Base-by-base conservation (phyloP, 2,329 filamentous ascomycete species). In the Penicillium sp. region DNA sequence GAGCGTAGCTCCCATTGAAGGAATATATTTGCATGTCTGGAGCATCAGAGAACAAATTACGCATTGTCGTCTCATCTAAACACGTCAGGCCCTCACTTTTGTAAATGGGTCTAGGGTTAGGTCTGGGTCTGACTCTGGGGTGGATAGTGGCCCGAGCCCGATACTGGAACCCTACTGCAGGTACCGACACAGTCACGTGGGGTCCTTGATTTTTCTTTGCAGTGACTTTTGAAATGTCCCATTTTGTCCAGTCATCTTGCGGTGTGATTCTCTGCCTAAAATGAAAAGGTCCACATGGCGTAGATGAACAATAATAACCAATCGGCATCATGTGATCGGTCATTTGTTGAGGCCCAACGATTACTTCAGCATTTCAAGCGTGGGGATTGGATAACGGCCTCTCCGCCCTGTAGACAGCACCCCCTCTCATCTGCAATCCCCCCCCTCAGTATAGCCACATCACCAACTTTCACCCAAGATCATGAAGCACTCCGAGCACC, bases 401-500 rank as follows among this genome's bases (percentile, higher is more conserved):
- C 36, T 44, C 38, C 15, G 28, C 36, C 43, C 23, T 38, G 43
- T 47, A 52, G 43, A 43, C 49, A 45, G 15, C n/a, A 16, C 29
- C 49, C 44, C 44, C 39, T 42, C 43, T 16, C 39, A 23, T 34
- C n/a, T 31, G 16, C 23, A 24, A 48, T n/a, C 18, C 45, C 50
- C 18, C 18, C 18, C 44, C 28, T 39, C 28, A 6, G 23, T 42
- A 42, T 28, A 42, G 13, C 9, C 41, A 28, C 24, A 10, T 45
- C 42, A 16, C 33, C 28, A 29, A 2, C 8, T 29, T 26, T 7
- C 28, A 21, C n/a, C 41, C 29, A 15, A 28, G 33, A 28, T 36
- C 47, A 61, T 59, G 47, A 61, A 62, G 47, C 54, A 43, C 45
- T 53, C 58, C 16, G 24, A 49, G 42, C 46, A 52, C 24, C 21